Base-by-base conservation (phyloP, 768 basidiomycete species). In the Hemileccinum impolitum region DNA sequence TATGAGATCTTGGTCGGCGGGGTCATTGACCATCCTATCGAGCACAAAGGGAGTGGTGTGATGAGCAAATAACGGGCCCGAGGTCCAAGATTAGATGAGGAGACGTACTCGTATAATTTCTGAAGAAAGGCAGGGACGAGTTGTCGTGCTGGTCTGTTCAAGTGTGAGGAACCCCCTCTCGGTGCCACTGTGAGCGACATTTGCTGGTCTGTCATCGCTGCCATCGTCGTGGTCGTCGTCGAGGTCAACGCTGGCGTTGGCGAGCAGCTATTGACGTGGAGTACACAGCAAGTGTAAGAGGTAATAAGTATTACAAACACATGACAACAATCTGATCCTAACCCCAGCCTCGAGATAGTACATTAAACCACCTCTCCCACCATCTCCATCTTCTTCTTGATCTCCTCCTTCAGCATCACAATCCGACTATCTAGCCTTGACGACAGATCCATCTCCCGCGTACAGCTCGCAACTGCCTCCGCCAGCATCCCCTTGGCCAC, bases 21-120 rank as follows among this genome's bases (percentile, higher is more conserved):
- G 75, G 67, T 97, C 92, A 56, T 89, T 91, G 21, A 97, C 90
- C 84, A 98, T 94, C 67, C 94, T 96, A 59, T 39, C 39, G 45
- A 50, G 36, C 34, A 36, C 26, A 39, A 37, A 30, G 49, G 39
- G 39, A 28, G 44, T 41, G 40, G 45, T 36, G 30, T 25, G 50
- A 51, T 51, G 55, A 53, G 39, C 9, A 43, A 21, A 57, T 53
- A 44, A 49, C 14, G 35, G 51, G 23, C 44, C 28, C 41, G 42
- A 45, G 17, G 40, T 21, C 46, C 39, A 40, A 47, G 57, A 53
- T 52, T 45, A 52, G 54, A 54, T 39, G 48, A 47, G 50, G 32
- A 42, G 6, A 54, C 85, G 55, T 48, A 94, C 93, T 87, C 87
- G 70, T 86, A 94, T 30, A 97, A 78, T 69, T 97, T 97, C 69